These are phyloP conservation scores for Globisporangium parvum DNA, from an alignment of 352 stramenopile species.

Conservation along the genomic window DNA sequence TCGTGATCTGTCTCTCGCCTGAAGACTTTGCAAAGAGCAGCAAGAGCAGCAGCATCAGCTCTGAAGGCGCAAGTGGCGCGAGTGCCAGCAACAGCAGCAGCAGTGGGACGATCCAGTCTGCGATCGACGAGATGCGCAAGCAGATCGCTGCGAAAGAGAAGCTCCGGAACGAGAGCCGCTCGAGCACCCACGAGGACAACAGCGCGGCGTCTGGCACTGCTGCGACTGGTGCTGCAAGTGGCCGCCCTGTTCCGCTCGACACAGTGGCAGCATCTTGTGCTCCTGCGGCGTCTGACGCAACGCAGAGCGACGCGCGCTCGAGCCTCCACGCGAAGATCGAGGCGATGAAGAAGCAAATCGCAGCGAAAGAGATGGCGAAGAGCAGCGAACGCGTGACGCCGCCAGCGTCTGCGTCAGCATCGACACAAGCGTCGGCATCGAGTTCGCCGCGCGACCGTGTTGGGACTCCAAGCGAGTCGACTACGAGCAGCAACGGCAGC, in stretches of 20 bases:
- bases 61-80: not conserved
- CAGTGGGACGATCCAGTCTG: conserved; percentile 20
- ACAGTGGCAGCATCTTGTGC: not conserved
- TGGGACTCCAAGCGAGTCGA: not conserved
- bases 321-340: conserved; percentile 17
- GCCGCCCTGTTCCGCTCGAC: not conserved
- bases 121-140: conserved; percentile 48
- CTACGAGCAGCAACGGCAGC: not conserved
- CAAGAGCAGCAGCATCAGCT: conserved; percentile 10
- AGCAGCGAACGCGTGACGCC: not conserved
- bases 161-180: conserved; percentile 18
- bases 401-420: not conserved
- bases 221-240: not conserved
- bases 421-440: conserved; percentile 5
- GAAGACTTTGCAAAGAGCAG: conserved; percentile 37
- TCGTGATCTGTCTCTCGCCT: conserved; percentile 56
- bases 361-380: conserved; percentile 21
- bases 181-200: not conserved
- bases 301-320: not conserved
- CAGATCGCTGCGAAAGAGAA: conserved; percentile 55
- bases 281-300: not conserved
- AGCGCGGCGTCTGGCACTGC: not conserved
- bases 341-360: conserved; percentile 27
- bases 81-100: conserved; percentile 8
- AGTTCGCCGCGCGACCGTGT: conserved; percentile 1